phyloP scores from a whole-genome alignment of 2,329 filamentous ascomycete species.

The Reticulascus tulasneorum region DNA sequence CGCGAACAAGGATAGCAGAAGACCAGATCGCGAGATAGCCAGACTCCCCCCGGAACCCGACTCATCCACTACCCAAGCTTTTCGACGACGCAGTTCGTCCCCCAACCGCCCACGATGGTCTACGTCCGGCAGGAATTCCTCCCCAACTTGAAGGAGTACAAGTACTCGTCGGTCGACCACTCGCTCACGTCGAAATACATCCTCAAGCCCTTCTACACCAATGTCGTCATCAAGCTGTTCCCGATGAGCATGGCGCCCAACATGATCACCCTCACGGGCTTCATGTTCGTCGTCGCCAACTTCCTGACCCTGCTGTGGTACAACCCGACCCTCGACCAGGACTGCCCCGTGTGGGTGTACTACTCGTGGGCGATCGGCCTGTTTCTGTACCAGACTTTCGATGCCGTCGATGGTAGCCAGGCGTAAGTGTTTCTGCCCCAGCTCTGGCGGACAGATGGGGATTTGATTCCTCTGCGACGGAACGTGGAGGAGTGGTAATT shows the following conservation, averaged over 20 bases:
- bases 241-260: constrained; percentile 92
- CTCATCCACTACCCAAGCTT: background rate
- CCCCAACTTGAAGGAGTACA: constrained; percentile 86
- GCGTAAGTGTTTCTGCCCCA: constrained; percentile 56
- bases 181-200: constrained; percentile 89
- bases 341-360: constrained; percentile 95
- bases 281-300: constrained; percentile 85
- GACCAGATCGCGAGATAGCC: background rate
- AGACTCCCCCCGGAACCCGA: background rate
- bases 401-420: constrained; percentile 91
- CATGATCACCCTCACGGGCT: constrained; percentile 85
- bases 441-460: background rate
- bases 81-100: background rate
- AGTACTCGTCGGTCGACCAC: constrained; percentile 89
- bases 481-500: too few species aligned
- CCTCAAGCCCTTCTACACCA: constrained; percentile 95
- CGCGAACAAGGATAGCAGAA: background rate
- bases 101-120: constrained; percentile 59
- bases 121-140: constrained; percentile 93
- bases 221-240: constrained; percentile 90
- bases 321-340: constrained; percentile 86
- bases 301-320: constrained; percentile 93
- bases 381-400: constrained; percentile 97
- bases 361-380: constrained; percentile 83
- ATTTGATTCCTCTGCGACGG: too few species aligned